Evolutionary conservation across 495 filamentous ascomycete genomes (phyloP).

Genomic region (Aspergillus egyptiacus): DNA sequence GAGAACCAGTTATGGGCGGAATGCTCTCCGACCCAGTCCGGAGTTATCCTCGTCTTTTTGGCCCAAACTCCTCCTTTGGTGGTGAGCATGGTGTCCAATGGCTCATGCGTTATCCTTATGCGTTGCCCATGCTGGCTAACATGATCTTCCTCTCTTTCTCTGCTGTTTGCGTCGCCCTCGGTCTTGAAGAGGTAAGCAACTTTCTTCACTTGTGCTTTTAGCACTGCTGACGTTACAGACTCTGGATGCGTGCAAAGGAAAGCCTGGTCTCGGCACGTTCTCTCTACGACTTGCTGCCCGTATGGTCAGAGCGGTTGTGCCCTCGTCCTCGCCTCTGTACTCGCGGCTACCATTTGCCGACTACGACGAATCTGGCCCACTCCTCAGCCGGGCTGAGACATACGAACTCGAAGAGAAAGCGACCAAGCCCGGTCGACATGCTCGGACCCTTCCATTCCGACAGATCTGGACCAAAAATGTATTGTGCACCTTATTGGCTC

Average conservation of each 20-base stretch:
- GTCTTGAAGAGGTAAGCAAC: slow-evolving; percentile 59
- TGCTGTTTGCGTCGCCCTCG: slow-evolving; percentile 52
- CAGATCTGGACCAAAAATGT: slow-evolving; percentile 79
- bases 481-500: slow-evolving; percentile 57
- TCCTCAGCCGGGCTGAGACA: slow-evolving; percentile 29
- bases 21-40: slow-evolving; percentile 67
- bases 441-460: slow-evolving; percentile 54
- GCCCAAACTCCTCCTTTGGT: slow-evolving; percentile 46
- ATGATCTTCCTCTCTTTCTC: slow-evolving; percentile 57
- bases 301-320: slow-evolving; percentile 22
- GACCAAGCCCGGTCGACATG: slow-evolving; percentile 22
- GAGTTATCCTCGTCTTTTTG: slow-evolving; percentile 63
- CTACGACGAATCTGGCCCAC: slow-evolving; percentile 33
- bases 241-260: slow-evolving; percentile 39
- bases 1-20: slow-evolving; percentile 56
- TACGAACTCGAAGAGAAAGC: slow-evolving; percentile 41
- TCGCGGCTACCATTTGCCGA: slow-evolving; percentile 33
- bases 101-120: slow-evolving; percentile 65
- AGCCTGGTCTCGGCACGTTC: slow-evolving; percentile 36
- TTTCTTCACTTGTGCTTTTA: not conserved
- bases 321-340: slow-evolving; percentile 34
- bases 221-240: slow-evolving; percentile 21
- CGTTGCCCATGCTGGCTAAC: slow-evolving; percentile 69
- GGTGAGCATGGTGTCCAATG: slow-evolving; percentile 53
- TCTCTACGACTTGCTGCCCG: slow-evolving; percentile 29